Base-by-base conservation (phyloP, 2,329 filamentous ascomycete genomes). In the Zymoseptoria passerinii region DNA sequence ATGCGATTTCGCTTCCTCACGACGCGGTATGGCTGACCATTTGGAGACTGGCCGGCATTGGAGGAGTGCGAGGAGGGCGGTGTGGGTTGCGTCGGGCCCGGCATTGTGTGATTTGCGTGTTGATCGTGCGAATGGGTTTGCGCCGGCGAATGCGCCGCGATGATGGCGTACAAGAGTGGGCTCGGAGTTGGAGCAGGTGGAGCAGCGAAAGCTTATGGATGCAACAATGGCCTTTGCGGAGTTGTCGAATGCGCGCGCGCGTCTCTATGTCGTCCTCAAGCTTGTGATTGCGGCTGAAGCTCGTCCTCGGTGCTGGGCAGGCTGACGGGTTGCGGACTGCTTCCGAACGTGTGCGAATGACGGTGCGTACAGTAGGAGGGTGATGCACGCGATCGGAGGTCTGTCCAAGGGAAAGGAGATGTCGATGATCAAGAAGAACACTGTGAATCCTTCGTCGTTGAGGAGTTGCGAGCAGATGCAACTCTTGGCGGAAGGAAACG, bases 1-100 rank as follows among this genome's bases (percentile, higher is more conserved):
- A 96, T 87, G 60, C 92, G 82, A 70, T 97, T 96, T 72, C 92
- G 84, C 78, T 95, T 95, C 65, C 92, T 86, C 60, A 96, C 89
- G 54, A 96, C 87, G 67, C 90, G 84, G 70, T 89, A 95, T 65
- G 92, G 88, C 55, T 89, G 84, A 72, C 64, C 65, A 54, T 96
- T 90, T 35, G 92, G 90, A 50, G 91, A 95, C 62, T 88, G 87
- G 63, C 87, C 84, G 59, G 85, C 85, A 64, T 78, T 85, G 16
- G 90, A 94, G 8, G 89, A 88, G 40, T 85, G 86, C 56, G 87
- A 89, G 28, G 88, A 91, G 19, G 87, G 85, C 57, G 89, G 87
- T 54, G 89, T 91, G 23, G 88, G 88, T 49, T 68, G 63, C 44
- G 54, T 66, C n/a, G 53, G 57, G 49, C 28, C 52, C 27, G 53